Base-by-base conservation (phyloP, 371 early-diverging fungal genomes). In the Capillidium heterosporum region DNA sequence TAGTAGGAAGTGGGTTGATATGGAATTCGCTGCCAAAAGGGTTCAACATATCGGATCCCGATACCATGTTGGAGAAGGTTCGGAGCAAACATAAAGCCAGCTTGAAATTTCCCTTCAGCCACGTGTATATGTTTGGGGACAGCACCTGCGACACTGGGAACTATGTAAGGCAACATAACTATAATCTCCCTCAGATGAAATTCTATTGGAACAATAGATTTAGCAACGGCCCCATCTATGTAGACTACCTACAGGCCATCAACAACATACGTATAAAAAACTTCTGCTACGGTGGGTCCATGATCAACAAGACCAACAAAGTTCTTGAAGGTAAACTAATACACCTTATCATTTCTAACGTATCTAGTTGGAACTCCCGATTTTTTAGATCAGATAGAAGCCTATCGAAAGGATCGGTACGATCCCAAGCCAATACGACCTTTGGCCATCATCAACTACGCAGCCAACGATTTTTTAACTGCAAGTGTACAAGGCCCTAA, bases 151-250 rank as follows among this genome's bases (percentile, higher is more conserved):
- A 58, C 41, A 58, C 26, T 41, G 58, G 58, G 40, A 48, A 48
- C 19, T 29, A 21, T 39, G 46, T 29, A 19, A 13, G 42, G 5
- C 27, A 19, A 8, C 46, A 44, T 44, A 44, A 44, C 46, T 44
- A 21, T n/a, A n/a, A 44, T 7, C n/a, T 44, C 4, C 46, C 46
- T 7, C 5, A 5, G 5, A 5, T 24, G 3, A 44, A 44, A n/a
- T 17, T 8, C n/a, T 66, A 66, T 56, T 61, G 15, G 32, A 41
- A 60, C 32, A 62, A 62, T 26, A 59, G 65, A 11, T 67, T 64
- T 42, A 44, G 57, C 57, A 65, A 67, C 48, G 67, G 67, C 0
- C 67, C 67, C 11, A 54, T 60, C 2, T 67, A 65, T 65, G 31
- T 57, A 27, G 66, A 66, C 13, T 44, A 44, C 24, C 3, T 44